These are phyloP conservation scores for Phoenix dactylifera DNA, from an alignment of 176 grass and related monocot genomes.

Conservation along the genomic window DNA sequence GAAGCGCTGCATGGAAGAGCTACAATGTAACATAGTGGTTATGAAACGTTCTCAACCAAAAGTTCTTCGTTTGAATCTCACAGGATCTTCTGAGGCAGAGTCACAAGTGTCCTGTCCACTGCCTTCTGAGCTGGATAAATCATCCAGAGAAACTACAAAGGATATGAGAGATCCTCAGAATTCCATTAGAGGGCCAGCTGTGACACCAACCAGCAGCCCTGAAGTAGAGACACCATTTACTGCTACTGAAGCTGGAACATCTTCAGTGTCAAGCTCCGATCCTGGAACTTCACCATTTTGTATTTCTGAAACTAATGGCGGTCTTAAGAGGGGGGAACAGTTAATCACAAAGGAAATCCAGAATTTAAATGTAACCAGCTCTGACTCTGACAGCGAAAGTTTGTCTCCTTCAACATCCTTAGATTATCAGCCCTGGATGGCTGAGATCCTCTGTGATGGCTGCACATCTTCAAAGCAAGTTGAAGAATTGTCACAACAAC, in stretches of 20 bases:
- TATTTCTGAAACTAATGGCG: conserved; percentile 50
- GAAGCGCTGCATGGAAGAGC: conserved; percentile 78
- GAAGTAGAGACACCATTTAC: conserved; percentile 71
- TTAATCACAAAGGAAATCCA: conserved; percentile 30
- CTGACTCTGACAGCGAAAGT: conserved; percentile 76
- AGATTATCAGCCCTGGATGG: conserved; percentile 73
- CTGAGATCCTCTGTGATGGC: conserved; percentile 39
- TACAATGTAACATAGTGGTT: conserved; percentile 94
- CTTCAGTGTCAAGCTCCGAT: conserved; percentile 95
- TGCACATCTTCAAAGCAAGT: conserved; percentile 40
- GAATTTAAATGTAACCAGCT: conserved; percentile 50
- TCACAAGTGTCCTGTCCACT: conserved; percentile 27
- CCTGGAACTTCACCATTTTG: conserved; percentile 77
- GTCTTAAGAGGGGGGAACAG: conserved; percentile 51
- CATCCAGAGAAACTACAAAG: conserved; percentile 28
- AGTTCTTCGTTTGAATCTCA: conserved; percentile 92
- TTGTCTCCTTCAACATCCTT: conserved; percentile 52
- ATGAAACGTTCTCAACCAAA: conserved; percentile 96
- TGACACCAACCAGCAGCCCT: conserved; percentile 87
- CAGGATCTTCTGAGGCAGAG: conserved; percentile 76
- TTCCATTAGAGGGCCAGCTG: conserved; percentile 62
- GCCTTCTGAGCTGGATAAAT: conserved; percentile 23
- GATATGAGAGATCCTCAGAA: conserved; percentile 39
- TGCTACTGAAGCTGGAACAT: conserved; percentile 79
- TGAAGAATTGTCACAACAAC: conserved; percentile 19